Conservation (phyloP, 345 rosid species). For the Capsella bursapastoris region DNA sequence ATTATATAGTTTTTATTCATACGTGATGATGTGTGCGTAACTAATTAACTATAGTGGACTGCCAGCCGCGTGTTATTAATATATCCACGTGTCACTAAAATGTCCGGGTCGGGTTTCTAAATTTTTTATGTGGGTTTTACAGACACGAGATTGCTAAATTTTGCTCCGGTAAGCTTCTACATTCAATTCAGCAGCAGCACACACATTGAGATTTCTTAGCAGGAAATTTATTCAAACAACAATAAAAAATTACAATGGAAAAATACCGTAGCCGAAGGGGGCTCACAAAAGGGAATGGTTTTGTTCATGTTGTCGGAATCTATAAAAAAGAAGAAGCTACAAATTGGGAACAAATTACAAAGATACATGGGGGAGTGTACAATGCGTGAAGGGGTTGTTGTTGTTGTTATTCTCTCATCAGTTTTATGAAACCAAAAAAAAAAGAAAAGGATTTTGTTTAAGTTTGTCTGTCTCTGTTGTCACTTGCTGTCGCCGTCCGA, state of each 20-base stretch:
- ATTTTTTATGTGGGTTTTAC: neutral
- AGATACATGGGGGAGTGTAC: conserved; percentile 42
- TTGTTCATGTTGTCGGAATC: conserved; percentile 34
- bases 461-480: conserved; percentile 27
- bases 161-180: neutral
- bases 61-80: neutral
- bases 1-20: conserved; percentile 7
- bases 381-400: conserved; percentile 16
- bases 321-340: conserved; percentile 24
- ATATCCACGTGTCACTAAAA: conserved; percentile 1
- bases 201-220: neutral
- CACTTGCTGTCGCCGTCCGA: conserved; percentile 24
- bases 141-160: too few relatives aligned
- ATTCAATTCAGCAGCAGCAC: neutral
- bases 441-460: conserved; percentile 1
- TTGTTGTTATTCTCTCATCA: conserved; percentile 36
- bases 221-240: neutral
- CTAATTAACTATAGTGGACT: neutral
- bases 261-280: conserved; percentile 26
- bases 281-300: conserved; percentile 31
- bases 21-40: conserved; percentile 12
- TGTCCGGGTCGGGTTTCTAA: neutral
- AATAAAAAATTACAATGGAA: conserved; percentile 2
- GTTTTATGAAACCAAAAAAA: conserved; percentile 32
- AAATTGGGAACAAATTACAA: conserved; percentile 40